These are phyloP conservation scores for Colletotrichum eremochloae DNA, from an alignment of 2,329 filamentous ascomycete species.

Conservation along the genomic window DNA sequence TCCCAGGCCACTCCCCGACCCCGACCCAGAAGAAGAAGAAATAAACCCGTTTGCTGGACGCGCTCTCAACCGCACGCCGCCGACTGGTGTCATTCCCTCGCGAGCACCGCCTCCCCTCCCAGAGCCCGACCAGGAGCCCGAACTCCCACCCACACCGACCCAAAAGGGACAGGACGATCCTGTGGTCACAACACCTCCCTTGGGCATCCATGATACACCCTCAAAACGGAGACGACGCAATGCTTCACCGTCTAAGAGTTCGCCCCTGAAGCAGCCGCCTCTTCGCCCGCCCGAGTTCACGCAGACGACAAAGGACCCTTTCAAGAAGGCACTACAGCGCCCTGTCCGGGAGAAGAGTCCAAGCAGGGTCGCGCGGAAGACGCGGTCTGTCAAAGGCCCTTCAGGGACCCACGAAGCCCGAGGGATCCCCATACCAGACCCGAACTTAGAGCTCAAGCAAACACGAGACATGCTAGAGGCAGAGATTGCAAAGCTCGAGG, in stretches of 20 bases:
- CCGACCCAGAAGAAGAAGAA: constrained; percentile 57
- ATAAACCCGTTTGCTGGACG: constrained; percentile 58
- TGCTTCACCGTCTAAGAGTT: constrained; percentile 56
- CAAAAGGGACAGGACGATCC: constrained; percentile 64
- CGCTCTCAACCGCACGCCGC: constrained; percentile 53
- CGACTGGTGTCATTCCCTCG: constrained; percentile 40
- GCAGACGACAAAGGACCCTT: constrained; percentile 23
- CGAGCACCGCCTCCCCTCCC: constrained; percentile 13
- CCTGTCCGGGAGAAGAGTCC: constrained; percentile 16
- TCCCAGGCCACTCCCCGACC: constrained; percentile 62
- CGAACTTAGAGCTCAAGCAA: constrained; percentile 63
- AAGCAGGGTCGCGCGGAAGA: constrained; percentile 10
- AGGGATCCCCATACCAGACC: constrained; percentile 56
- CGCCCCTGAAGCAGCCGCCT: constrained; percentile 63
- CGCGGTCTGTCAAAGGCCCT: constrained; percentile 12
- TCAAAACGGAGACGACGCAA: constrained; percentile 63
- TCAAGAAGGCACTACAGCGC: constrained; percentile 41
- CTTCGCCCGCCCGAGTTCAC: constrained; percentile 47
- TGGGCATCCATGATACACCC: constrained; percentile 72
- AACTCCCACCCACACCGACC: constrained; percentile 71
- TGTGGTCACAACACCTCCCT: constrained; percentile 66
- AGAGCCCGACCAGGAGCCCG: constrained; percentile 62
- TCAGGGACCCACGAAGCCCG: constrained; percentile 55
- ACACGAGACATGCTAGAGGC: constrained; percentile 65
- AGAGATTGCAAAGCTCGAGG: constrained; percentile 69